Evolutionary conservation across 2,329 filamentous ascomycete species (phyloP).

Genomic region (Monilinia aucupariae): DNA sequence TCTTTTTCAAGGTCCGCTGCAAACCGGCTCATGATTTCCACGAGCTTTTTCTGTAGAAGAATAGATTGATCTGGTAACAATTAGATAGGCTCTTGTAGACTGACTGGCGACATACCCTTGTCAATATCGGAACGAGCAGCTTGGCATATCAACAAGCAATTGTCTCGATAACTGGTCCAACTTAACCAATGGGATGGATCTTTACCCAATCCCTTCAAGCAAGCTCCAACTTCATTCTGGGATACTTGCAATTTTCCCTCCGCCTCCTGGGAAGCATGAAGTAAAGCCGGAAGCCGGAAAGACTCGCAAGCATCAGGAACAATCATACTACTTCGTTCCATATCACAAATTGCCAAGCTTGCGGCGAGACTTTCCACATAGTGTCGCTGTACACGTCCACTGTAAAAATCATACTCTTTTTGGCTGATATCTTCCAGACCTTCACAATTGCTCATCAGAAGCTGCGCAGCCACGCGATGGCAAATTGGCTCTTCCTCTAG

Average conservation of each 20-base stretch:
- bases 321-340: constrained; percentile 45
- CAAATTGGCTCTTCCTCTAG: constrained; percentile 34
- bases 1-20: constrained; percentile 26
- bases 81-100: constrained; percentile 19
- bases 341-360: constrained; percentile 58
- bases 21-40: constrained; percentile 31
- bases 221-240: constrained; percentile 41
- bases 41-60: constrained; percentile 29
- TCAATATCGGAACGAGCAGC: constrained; percentile 54
- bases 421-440: constrained; percentile 30
- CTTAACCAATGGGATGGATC: constrained; percentile 57
- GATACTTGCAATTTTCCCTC: constrained; percentile 31
- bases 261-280: constrained; percentile 37
- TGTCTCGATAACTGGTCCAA: constrained; percentile 57
- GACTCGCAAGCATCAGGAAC: constrained; percentile 48
- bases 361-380: constrained; percentile 54
- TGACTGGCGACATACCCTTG: constrained; percentile 39
- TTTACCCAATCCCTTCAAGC: constrained; percentile 48
- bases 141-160: constrained; percentile 57
- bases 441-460: constrained; percentile 35
- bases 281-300: constrained; percentile 35
- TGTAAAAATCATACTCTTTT: constrained; percentile 30
- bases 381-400: constrained; percentile 38
- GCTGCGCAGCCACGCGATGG: constrained; percentile 33
- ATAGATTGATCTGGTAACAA: constrained; percentile 31